Conservation (phyloP, 2,329 filamentous ascomycete species). For the Fusarium euwallaceae region DNA sequence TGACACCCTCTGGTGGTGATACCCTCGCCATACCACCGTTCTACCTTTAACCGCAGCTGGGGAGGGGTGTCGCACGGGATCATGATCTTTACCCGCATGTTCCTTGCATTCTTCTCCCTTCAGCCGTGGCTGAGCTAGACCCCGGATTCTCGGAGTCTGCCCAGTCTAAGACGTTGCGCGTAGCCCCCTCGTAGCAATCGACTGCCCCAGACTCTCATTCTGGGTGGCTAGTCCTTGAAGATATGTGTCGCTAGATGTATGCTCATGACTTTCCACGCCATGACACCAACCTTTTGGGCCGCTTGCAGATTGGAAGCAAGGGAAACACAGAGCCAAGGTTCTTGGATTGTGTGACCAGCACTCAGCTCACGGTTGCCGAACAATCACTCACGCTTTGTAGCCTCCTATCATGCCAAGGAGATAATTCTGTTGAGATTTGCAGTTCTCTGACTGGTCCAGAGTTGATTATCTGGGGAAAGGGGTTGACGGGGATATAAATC, state of each 20-base stretch:
- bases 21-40: not conserved
- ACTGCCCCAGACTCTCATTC: not conserved
- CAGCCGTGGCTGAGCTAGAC: not conserved
- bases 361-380: not conserved
- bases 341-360: not conserved
- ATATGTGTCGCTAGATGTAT: not conserved
- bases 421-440: not conserved
- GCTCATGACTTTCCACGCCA: not conserved
- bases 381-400: not conserved
- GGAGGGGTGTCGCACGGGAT: not conserved
- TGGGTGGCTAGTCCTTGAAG: not conserved
- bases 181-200: not conserved
- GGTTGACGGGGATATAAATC: not conserved
- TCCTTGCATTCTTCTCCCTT: not conserved
- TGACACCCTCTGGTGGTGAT: not conserved
- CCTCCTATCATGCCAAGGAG: not conserved
- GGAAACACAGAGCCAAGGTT: not conserved
- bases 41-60: not conserved
- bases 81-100: not conserved
- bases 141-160: not conserved
- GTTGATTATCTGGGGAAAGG: not conserved
- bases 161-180: not conserved
- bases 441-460: not conserved
- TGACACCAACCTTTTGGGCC: not conserved
- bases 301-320: not conserved